Conservation (phyloP, 805 yeast genomes). For the Yarrowia osloensis region DNA sequence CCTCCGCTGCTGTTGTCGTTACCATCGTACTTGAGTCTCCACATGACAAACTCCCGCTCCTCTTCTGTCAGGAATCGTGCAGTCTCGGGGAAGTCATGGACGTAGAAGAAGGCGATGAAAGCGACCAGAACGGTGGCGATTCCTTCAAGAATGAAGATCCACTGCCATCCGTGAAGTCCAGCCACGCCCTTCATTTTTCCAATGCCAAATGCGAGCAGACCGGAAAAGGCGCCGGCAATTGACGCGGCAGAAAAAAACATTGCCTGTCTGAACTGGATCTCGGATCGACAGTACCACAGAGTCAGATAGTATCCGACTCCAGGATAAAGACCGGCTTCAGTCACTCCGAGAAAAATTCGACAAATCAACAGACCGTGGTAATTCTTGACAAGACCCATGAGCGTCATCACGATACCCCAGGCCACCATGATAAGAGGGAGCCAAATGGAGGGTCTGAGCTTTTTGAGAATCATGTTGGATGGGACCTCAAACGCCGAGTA, state of each 20-base stretch:
- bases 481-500: slow-evolving; percentile 51
- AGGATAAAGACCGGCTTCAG: slow-evolving; percentile 36
- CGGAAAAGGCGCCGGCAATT: slow-evolving; percentile 1
- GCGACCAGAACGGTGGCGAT: slow-evolving; percentile 30
- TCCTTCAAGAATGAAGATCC: slow-evolving; percentile 32
- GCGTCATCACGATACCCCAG: slow-evolving; percentile 14
- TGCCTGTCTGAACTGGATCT: slow-evolving; percentile 46
- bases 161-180: slow-evolving; percentile 30
- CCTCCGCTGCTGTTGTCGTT: slow-evolving; percentile 41
- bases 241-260: slow-evolving; percentile 7
- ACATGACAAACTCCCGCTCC: slow-evolving; percentile 37
- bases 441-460: slow-evolving; percentile 6
- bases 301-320: slow-evolving; percentile 58
- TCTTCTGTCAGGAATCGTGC: slow-evolving; percentile 36
- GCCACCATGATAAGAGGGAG: slow-evolving; percentile 1
- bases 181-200: slow-evolving; percentile 16
- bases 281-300: slow-evolving; percentile 54
- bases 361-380: slow-evolving; percentile 3
- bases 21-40: slow-evolving; percentile 25
- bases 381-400: slow-evolving; percentile 5
- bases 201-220: slow-evolving; percentile 4
- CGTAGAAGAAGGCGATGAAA: slow-evolving; percentile 22
- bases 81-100: slow-evolving; percentile 34
- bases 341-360: slow-evolving; percentile 19
- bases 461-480: slow-evolving; percentile 47